Evolutionary conservation across 2,329 filamentous ascomycete genomes (phyloP), one percentile per base, ranked within the genome.

Genomic region (Ascochyta clinopodiicola): DNA sequence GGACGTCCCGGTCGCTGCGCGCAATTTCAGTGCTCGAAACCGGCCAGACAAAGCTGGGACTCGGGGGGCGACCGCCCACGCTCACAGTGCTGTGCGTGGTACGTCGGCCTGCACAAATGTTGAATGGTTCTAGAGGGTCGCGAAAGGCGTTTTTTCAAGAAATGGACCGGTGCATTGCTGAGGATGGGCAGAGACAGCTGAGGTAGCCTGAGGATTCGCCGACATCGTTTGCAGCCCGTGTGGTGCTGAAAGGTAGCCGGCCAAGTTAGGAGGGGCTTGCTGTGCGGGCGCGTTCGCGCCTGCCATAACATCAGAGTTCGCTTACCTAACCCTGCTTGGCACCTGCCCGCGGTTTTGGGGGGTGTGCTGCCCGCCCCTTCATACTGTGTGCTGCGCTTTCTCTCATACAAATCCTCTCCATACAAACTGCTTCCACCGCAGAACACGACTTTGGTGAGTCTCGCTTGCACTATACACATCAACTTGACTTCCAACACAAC

Each of bases 381-480:
- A 55, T 51, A 57, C 46, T 55, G 46, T 51, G 46, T 49, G 35
- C 53, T 48, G 60, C 63, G 25, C 46, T 40, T 48, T 49, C 56
- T 55, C 61, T 57, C 61, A 61, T 67, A 67, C 62, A 68, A 64
- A 63, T 43, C 46, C 50, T 59, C 51, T 52, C 43, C 61, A 51
- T 53, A 60, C 48, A 56, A 57, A 53, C 55, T 62, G 55, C 60
- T 45, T 48, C 56, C 59, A 63, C 59, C 51, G 64, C 65, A 64
- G 62, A 63, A 66, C 60, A 55, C 57, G 57, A 60, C 48, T 66
- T 65, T 67, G 67, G 72, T 73, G 59, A 68, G 72, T 74, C 60
- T 70, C 71, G 69, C 63, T 66, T 69, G 61, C 57, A 56, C 46
- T 56, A 56, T 56, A 51, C 47, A 56, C 36, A 47, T 27, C 52